Base-by-base conservation (phyloP, 345 rosid genomes). In the Salix koriyanagi region DNA sequence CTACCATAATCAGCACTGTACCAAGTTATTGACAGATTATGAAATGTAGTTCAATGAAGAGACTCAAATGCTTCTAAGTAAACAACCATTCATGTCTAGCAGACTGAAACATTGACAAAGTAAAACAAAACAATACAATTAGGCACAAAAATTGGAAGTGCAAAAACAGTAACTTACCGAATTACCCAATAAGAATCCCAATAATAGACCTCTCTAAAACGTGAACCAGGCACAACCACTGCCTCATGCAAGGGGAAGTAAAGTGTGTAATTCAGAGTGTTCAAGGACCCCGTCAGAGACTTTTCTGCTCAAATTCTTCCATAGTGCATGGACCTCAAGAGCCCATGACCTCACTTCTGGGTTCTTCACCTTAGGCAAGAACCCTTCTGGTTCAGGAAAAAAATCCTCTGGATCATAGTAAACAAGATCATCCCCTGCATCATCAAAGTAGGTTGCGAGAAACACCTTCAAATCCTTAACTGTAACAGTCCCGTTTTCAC, bases 151-250 rank as follows among this genome's bases (percentile, higher is more conserved):
- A 41, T 71, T 6, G 50, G n/a, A 52, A 66, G 19, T 13, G 34
- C 6, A 1, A 26, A 21, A 7, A 36, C 19, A 6, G 23, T 48
- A 66, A 79, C 87, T 61, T 32, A 92, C 98, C 90, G 92, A 82
- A 96, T 88, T 68, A 96, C 84, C 99, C 99, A 93, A 44, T 93
- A 91, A 70, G 97, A 93, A 85, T 96, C 99, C 98, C 99, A 93
- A 76, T 93, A 93, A 79, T 90, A 91, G 16, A 92, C 94, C 84
- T 93, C 98, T 67, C 89, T 77, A 69, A 96, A 96, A 64, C 99
- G 86, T n/a, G 96, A 92, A 10, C 99, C 99, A 23, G 98, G 97
- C 21, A 96, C 77, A 3, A 96, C 73, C 46, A 84, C 85, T 60
- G 89, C 84, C 77, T 79, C 85, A 15, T 97, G 95, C 85, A 96